These are phyloP conservation scores for Immersiporthe knoxdaviesiana DNA, from an alignment of 2,329 filamentous ascomycete species.

Conservation along the genomic window DNA sequence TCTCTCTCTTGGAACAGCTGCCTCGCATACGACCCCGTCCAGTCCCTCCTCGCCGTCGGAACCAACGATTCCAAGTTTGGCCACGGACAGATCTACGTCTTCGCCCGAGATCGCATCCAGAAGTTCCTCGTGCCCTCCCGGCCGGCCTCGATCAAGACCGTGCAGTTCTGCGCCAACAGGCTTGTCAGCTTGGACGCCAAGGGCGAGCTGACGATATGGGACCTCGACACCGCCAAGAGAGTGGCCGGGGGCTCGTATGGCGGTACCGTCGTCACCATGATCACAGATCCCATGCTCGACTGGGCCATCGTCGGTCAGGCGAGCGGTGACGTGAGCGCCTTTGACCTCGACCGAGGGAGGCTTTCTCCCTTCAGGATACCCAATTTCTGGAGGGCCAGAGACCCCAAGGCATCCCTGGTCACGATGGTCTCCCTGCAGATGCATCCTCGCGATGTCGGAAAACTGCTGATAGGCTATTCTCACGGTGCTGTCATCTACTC, in stretches of 20 bases:
- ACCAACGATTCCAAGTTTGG: slow-evolving; percentile 88
- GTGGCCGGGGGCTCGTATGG: slow-evolving; percentile 74
- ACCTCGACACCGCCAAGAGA: slow-evolving; percentile 70
- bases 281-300: slow-evolving; percentile 88
- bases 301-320: slow-evolving; percentile 87
- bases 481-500: slow-evolving; percentile 89
- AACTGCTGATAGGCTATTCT: slow-evolving; percentile 86
- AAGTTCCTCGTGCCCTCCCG: slow-evolving; percentile 73
- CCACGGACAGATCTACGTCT: slow-evolving; percentile 84
- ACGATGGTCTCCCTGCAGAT: slow-evolving; percentile 78
- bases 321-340: slow-evolving; percentile 86
- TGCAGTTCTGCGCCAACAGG: slow-evolving; percentile 87
- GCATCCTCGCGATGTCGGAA: slow-evolving; percentile 90
- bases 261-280: slow-evolving; percentile 72
- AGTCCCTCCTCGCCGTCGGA: slow-evolving; percentile 89
- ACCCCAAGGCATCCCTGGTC: slow-evolving; percentile 63
- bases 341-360: slow-evolving; percentile 82
- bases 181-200: slow-evolving; percentile 83
- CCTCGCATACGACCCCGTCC: slow-evolving; percentile 88
- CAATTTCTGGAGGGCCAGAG: slow-evolving; percentile 81
- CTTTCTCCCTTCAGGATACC: slow-evolving; percentile 79
- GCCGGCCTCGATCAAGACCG: slow-evolving; percentile 71
- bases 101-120: slow-evolving; percentile 80
- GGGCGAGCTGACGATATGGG: slow-evolving; percentile 84
- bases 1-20: slow-evolving; percentile 62